Evolutionary conservation across 2,329 filamentous ascomycete genomes (phyloP), one percentile per base, ranked within the genome.

Genomic region (Aspergillus jensenii): DNA sequence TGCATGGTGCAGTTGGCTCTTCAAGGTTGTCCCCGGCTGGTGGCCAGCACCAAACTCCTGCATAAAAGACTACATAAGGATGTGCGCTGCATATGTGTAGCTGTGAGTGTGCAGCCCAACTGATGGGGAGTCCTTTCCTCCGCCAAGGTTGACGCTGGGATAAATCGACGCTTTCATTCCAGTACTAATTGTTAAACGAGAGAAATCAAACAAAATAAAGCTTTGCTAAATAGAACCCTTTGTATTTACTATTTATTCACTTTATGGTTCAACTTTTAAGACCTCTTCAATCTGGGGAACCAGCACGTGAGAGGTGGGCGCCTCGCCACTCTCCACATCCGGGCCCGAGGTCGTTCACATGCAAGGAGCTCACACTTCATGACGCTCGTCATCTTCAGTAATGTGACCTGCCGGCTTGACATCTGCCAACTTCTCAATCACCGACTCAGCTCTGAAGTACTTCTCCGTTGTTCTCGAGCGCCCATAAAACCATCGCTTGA

Each of bases 321-420:
- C 49, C 39, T 43, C 44, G 37, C 45, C 52, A 31, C 58, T 57
- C 53, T 59, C 47, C 63, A 51, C 60, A 52, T 27, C 41, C 50
- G 56, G 60, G 52, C 60, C 65, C 65, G 65, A 67, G 65, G 65
- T 67, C 59, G 62, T 55, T 67, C 65, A 67, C 65, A 67, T 67
- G 65, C 59, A 59, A 61, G 49, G 17, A 46, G 41, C 44, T 52
- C 15, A n/a, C 37, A 33, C 45, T 37, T 8, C 46, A 21, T 17
- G 27, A 35, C 31, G 33, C 48, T 53, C 59, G 52, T 54, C 27
- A 52, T 45, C 25, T 21, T 17, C 27, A 41, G 51, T 51, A 58
- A 62, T 59, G 59, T 60, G 54, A 63, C 52, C 54, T 59, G 47
- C 51, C 49, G 50, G 43, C 15, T 53, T 19, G 35, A 49, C 50